Evolutionary conservation across 176 grass and related monocot genomes (phyloP).

Genomic region (Eremochloa ophiuroides): DNA sequence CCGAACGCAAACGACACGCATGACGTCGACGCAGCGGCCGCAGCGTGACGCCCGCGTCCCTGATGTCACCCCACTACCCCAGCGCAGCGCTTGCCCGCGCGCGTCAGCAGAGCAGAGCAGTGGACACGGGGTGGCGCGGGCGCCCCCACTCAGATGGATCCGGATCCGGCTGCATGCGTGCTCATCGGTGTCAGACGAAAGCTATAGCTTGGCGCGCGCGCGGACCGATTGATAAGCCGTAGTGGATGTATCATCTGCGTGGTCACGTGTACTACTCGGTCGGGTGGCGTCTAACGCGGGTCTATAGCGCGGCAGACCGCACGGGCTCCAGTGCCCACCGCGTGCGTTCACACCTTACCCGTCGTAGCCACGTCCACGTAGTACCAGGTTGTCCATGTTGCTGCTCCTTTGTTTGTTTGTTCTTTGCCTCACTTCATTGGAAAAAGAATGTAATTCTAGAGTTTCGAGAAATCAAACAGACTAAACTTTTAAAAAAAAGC

Average conservation of each 20-base stretch:
- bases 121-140: not conserved
- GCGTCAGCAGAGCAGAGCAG: not conserved
- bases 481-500: too few relatives aligned
- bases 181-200: not conserved
- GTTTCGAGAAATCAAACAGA: too few relatives aligned
- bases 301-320: not conserved
- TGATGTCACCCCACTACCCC: constrained; percentile 27
- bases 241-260: constrained; percentile 1
- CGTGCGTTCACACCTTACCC: not conserved
- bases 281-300: not conserved
- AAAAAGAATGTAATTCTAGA: too few relatives aligned
- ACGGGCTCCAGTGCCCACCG: not conserved
- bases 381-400: not conserved
- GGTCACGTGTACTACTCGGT: not conserved
- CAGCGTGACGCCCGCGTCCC: constrained; percentile 20
- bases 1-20: not conserved
- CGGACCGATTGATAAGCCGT: not conserved
- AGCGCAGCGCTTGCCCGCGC: not conserved
- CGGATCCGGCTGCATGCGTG: not conserved
- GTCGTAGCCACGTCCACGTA: not conserved
- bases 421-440: too few relatives aligned
- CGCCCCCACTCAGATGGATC: not conserved
- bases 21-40: constrained; percentile 29
- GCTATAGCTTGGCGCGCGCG: not conserved
- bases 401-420: too few relatives aligned